phyloP scores from a whole-genome alignment of 225 moss, liverwort and hornwort genomes.

The Asterella californica region DNA sequence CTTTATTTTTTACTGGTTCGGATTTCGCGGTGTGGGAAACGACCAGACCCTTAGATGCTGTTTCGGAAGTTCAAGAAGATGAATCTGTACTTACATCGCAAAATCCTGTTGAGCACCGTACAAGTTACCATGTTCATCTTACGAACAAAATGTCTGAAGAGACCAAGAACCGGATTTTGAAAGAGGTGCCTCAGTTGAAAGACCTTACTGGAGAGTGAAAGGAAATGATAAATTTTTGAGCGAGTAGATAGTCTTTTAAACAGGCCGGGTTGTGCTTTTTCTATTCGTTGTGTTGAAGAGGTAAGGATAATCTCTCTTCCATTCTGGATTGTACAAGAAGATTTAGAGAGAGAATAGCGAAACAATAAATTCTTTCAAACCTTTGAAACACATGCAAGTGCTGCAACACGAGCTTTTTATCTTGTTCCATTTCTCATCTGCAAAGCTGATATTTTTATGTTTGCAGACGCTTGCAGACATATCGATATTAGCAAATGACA shows the following conservation, averaged over 20 bases:
- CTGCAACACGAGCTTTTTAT: not conserved
- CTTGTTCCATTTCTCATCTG: slow-evolving; percentile 3
- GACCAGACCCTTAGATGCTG: slow-evolving; percentile 22
- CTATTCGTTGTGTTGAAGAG: not conserved
- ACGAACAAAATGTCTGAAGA: slow-evolving; percentile 52
- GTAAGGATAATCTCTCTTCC: not conserved
- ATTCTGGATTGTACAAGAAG: not conserved
- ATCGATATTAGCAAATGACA: not conserved
- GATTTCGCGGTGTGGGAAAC: slow-evolving; percentile 70
- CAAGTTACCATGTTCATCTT: slow-evolving; percentile 46
- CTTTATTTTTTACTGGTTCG: slow-evolving; percentile 44
- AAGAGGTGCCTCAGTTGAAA: slow-evolving; percentile 50
- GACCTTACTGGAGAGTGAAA: slow-evolving; percentile 17
- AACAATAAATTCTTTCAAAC: not conserved
- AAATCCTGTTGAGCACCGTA: not conserved
- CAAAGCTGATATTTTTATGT: not conserved
- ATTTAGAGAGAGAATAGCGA: not conserved
- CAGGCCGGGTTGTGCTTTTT: not conserved
- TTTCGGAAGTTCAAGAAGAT: not conserved
- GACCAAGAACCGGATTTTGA: slow-evolving; percentile 50
- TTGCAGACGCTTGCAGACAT: not conserved
- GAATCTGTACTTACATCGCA: not conserved
- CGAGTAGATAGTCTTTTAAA: not conserved
- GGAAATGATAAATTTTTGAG: not conserved
- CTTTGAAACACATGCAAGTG: not conserved